Evolutionary conservation across 2,329 filamentous ascomycete genomes (phyloP).

Genomic region (Colletotrichum musicola): DNA sequence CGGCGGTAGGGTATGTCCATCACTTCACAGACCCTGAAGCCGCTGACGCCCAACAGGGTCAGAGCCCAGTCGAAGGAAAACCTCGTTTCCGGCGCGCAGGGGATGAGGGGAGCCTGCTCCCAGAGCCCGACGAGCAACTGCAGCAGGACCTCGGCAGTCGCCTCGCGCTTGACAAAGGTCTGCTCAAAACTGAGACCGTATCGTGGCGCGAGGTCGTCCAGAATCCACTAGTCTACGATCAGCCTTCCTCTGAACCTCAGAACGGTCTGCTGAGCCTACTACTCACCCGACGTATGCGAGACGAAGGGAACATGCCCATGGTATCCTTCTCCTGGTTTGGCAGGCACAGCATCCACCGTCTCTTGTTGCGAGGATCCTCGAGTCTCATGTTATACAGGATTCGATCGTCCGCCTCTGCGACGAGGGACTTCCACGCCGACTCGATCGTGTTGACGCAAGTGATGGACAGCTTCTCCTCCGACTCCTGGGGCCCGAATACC

Average conservation of each 20-base stretch:
- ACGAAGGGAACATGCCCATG: background rate
- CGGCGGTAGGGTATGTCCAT: background rate
- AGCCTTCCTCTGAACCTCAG: background rate
- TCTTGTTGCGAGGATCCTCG: background rate
- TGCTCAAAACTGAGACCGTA: background rate
- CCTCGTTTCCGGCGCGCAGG: background rate
- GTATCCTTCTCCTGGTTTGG: background rate
- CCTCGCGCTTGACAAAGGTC: background rate
- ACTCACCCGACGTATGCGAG: background rate
- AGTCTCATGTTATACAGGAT: background rate
- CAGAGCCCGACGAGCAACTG: background rate
- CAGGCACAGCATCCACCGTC: background rate
- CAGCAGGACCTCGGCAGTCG: background rate
- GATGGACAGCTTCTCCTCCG: too few relatives aligned
- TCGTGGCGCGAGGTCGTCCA: background rate
- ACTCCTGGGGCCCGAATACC: too few relatives aligned
- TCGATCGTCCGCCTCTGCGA: background rate
- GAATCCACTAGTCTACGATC: background rate
- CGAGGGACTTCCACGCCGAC: background rate
- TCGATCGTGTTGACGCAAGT: background rate
- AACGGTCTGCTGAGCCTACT: too few relatives aligned
- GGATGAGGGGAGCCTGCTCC: background rate
- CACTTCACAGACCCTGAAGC: conserved; percentile 1
- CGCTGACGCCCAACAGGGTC: background rate
- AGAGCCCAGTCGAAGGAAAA: too few relatives aligned